These are phyloP conservation scores for Craspedostauros australis DNA, from an alignment of 108 stramenopile genomes.

Conservation along the genomic window DNA sequence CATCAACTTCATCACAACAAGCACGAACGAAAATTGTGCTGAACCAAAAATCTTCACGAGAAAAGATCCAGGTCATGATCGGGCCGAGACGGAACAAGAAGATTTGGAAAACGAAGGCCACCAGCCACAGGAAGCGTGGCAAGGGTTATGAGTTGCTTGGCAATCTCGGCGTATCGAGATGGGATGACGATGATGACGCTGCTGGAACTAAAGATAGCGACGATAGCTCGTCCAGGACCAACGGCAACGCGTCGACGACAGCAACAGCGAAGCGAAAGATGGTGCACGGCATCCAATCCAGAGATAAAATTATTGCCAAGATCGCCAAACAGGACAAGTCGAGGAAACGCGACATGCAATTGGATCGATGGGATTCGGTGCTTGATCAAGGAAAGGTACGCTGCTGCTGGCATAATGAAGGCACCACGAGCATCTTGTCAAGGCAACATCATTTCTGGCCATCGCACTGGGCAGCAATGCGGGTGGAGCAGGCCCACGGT, in stretches of 20 bases:
- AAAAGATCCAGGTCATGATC: conserved; percentile 63
- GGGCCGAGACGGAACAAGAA: conserved; percentile 44
- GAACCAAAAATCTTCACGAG: conserved; percentile 33
- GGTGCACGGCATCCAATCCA: too few species aligned
- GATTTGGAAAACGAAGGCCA: conserved; percentile 44
- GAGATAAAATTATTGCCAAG: conserved; percentile 20
- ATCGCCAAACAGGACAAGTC: conserved; percentile 41
- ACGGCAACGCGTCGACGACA: conserved; percentile 1
- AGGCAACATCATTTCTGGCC: too few species aligned
- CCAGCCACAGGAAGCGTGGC: conserved; percentile 14
- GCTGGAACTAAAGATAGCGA: conserved; percentile 4
- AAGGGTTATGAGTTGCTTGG: conserved; percentile 45
- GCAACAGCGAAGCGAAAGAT: conserved; percentile 21
- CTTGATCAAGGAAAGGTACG: conserved; percentile 62
- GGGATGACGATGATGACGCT: conserved; percentile 52
- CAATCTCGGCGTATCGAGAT: conserved; percentile 38
- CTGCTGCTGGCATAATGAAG: too few species aligned
- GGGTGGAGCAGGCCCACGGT: too few species aligned
- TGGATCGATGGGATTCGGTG: conserved; percentile 66
- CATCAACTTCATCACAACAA: not conserved
- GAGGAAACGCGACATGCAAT: conserved; percentile 61
- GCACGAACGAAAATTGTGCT: conserved; percentile 18
- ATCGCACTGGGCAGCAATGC: too few species aligned
- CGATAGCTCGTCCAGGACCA: not conserved
- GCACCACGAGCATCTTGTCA: too few species aligned